phyloP scores from a whole-genome alignment of 2,329 filamentous ascomycete genomes.

The Dothistroma pini region DNA sequence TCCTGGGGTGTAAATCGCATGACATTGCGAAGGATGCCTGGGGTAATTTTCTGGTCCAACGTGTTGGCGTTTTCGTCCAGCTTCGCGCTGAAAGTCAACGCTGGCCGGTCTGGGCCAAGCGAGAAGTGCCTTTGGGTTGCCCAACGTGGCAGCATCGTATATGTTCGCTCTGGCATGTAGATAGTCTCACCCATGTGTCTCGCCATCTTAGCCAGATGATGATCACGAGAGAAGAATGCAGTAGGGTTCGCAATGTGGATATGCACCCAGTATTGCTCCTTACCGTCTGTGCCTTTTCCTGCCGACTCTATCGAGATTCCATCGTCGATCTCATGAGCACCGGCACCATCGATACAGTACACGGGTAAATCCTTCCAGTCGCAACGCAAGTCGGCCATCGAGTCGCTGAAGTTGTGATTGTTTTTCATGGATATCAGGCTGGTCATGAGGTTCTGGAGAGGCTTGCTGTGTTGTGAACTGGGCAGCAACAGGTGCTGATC shows the following conservation, averaged over 20 bases:
- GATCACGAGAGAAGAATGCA: conserved; percentile 60
- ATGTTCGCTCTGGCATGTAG: conserved; percentile 55
- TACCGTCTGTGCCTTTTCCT: conserved; percentile 27
- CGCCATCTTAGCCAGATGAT: conserved; percentile 58
- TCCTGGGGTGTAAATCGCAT: conserved; percentile 49
- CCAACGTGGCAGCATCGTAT: conserved; percentile 54
- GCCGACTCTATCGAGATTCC: conserved; percentile 65
- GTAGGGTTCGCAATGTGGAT: conserved; percentile 76
- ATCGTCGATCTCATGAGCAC: conserved; percentile 72
- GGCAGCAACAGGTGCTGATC: conserved; percentile 53
- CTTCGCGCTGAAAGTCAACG: conserved; percentile 58
- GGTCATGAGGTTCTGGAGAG: conserved; percentile 41
- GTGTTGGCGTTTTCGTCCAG: conserved; percentile 51
- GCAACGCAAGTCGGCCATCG: conserved; percentile 55
- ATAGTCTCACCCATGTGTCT: conserved; percentile 55
- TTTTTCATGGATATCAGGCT: conserved; percentile 29
- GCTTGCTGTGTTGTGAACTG: conserved; percentile 42
- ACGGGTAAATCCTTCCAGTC: conserved; percentile 59
- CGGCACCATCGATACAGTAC: conserved; percentile 68
- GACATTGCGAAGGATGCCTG: conserved; percentile 55
- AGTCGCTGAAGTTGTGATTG: conserved; percentile 46
- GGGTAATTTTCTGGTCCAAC: conserved; percentile 52
- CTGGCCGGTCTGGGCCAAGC: conserved; percentile 51
- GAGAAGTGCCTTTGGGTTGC: conserved; percentile 52
- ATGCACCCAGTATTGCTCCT: conserved; percentile 67